A percentile compares a stretch with the other conserved stretches of the same genome.
Conservation (phyloP, 495 filamentous ascomycete genomes). For the Chaetomium fimeti region DNA sequence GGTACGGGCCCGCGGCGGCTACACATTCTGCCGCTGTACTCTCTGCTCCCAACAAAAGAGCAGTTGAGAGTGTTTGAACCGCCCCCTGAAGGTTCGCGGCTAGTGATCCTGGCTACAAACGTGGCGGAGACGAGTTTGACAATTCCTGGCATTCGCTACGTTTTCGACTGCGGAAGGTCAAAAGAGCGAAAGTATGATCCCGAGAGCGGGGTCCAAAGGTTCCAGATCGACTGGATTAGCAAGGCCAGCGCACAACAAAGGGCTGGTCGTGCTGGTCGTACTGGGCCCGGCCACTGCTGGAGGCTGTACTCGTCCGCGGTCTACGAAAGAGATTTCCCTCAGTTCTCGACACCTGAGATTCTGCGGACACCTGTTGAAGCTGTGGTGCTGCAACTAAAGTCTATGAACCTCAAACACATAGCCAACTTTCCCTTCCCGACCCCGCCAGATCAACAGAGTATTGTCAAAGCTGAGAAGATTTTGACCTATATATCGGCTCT, state of each 20-base stretch:
- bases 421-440: constrained; percentile 98
- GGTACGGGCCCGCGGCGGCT: constrained; percentile 60
- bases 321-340: constrained; percentile 84
- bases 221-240: constrained; percentile 93
- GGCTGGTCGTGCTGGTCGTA: constrained; percentile 91
- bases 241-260: constrained; percentile 94
- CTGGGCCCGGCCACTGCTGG: constrained; percentile 94
- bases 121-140: constrained; percentile 96
- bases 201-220: constrained; percentile 87
- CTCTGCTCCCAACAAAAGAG: constrained; percentile 87
- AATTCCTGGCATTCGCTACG: constrained; percentile 92
- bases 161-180: constrained; percentile 86
- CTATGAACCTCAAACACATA: constrained; percentile 88
- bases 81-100: constrained; percentile 76
- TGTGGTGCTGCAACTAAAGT: constrained; percentile 91
- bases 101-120: constrained; percentile 93
- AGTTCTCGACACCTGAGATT: constrained; percentile 87
- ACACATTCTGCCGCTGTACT: constrained; percentile 89
- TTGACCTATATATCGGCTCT: constrained; percentile 71
- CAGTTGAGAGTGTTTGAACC: constrained; percentile 91
- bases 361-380: constrained; percentile 88
- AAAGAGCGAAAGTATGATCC: constrained; percentile 89
- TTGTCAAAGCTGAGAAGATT: constrained; percentile 83
- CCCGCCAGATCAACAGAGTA: constrained; percentile 73
- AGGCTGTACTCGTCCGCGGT: constrained; percentile 90